Evolutionary conservation across 306 rosid species (phyloP), one percentile per base, ranked within the genome.

Genomic region (Prinsepia uniflora): DNA sequence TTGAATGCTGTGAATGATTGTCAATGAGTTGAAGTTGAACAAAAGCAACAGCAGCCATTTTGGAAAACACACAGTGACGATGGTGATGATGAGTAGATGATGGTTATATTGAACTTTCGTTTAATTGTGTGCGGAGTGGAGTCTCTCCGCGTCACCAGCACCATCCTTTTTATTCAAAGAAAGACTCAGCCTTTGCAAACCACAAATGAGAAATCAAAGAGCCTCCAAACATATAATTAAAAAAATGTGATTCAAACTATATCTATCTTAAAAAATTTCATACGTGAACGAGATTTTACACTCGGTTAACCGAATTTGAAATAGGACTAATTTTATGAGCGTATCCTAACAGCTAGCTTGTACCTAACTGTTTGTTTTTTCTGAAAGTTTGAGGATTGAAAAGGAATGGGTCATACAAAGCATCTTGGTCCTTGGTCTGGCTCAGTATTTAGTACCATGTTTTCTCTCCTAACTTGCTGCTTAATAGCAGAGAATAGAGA

Each of bases 31-130:
- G 60, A 61, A 72, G 73, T 67, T 72, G 60, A 61, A 72, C 24
- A 11, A 72, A 72, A 6, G 24, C 60, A 46, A 40, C 58, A 67
- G 79, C 79, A 75, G 79, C 69, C 79, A 68, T 45, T 6, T 75
- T 75, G 74, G 79, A 75, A 59, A 66, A 44, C n/a, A 65, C 18
- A 45, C 12, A 45, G 17, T 9, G 0, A 20, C 36, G 36, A 30
- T 30, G n/a, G n/a, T n/a, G 36, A 30, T 30, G 36, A 30, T 30
- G 36, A 30, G 36, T 18, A 50, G 19, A 17, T 50, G 15, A 46
- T 46, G 10, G 15, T 10, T 49, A 20, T 41, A 9, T 54, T 57
- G 50, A 57, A 55, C 13, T 64, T 64, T 0, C 15, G 53, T 24
- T 36, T 17, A 3, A 24, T 44, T 43, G 30, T 44, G 36, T 30